These are phyloP conservation scores for Psilocybe cubensis DNA, from an alignment of 768 basidiomycete species.

Conservation along the genomic window DNA sequence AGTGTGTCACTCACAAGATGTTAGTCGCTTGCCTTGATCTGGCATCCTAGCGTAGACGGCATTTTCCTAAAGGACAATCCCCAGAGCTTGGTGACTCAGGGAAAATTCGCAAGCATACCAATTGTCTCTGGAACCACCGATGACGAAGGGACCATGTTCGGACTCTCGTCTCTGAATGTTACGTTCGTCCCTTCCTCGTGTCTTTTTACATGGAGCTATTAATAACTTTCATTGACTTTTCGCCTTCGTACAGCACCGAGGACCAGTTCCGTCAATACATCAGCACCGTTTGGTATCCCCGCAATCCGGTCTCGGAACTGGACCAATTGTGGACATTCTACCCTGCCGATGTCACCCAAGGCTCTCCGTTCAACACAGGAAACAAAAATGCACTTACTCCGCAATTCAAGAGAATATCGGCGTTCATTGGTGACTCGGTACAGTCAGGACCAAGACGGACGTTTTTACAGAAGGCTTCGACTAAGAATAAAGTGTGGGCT, in stretches of 20 bases:
- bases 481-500: slow-evolving; percentile 45
- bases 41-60: slow-evolving; percentile 56
- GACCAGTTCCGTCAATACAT: slow-evolving; percentile 24
- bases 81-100: slow-evolving; percentile 42
- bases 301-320: slow-evolving; percentile 16
- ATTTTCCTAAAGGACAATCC: slow-evolving; percentile 48
- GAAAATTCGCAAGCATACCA: slow-evolving; percentile 50
- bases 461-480: slow-evolving; percentile 43
- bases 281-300: slow-evolving; percentile 18
- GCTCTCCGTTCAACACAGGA: slow-evolving; percentile 55
- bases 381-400: slow-evolving; percentile 42
- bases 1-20: background rate
- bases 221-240: background rate
- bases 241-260: slow-evolving; percentile 20
- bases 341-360: slow-evolving; percentile 39
- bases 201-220: background rate
- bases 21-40: slow-evolving; percentile 46
- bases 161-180: slow-evolving; percentile 44
- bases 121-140: slow-evolving; percentile 53
- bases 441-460: slow-evolving; percentile 57
- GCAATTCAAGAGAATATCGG: slow-evolving; percentile 55
- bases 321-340: slow-evolving; percentile 18
- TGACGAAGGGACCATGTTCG: slow-evolving; percentile 58
- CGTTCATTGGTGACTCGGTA: slow-evolving; percentile 50
- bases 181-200: slow-evolving; percentile 34